These are phyloP conservation scores for Ascochyta rabiei DNA, from an alignment of 2,329 filamentous ascomycete species.

Conservation along the genomic window DNA sequence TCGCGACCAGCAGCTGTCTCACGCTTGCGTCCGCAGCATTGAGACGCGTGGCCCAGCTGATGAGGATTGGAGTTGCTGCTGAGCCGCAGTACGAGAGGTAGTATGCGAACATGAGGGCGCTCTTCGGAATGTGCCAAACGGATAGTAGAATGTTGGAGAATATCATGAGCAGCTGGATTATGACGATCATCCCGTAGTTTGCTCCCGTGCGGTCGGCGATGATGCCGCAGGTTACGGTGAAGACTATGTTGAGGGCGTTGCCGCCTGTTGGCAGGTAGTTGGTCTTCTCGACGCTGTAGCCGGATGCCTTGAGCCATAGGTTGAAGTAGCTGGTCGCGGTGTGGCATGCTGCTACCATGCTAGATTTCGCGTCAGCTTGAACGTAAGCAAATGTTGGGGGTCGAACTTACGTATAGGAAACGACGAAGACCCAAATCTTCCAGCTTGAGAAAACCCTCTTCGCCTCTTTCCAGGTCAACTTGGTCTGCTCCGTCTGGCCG, in stretches of 20 bases:
- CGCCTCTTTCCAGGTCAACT: not conserved
- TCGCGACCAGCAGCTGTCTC: constrained; percentile 5
- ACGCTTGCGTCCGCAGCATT: constrained; percentile 21
- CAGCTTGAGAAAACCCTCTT: not conserved
- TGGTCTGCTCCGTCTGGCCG: not conserved
- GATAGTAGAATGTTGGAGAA: not conserved
- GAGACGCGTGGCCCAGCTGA: constrained; percentile 3
- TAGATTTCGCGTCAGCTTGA: not conserved
- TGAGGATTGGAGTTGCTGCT: not conserved
- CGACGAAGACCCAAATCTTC: constrained; percentile 1
- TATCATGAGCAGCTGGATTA: not conserved
- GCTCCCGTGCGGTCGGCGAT: not conserved
- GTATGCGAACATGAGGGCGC: not conserved
- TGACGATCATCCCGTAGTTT: not conserved
- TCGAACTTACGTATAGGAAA: not conserved
- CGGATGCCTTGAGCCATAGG: not conserved
- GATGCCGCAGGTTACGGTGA: not conserved
- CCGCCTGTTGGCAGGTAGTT: not conserved
- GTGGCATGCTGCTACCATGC: not conserved
- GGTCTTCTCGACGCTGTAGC: not conserved
- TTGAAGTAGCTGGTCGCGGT: not conserved
- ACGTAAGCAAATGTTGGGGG: not conserved
- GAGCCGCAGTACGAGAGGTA: not conserved
- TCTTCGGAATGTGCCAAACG: not conserved
- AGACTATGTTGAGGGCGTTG: not conserved